Evolutionary conservation across 2,329 filamentous ascomycete species (phyloP).

Genomic region (Hysterium pulicare): DNA sequence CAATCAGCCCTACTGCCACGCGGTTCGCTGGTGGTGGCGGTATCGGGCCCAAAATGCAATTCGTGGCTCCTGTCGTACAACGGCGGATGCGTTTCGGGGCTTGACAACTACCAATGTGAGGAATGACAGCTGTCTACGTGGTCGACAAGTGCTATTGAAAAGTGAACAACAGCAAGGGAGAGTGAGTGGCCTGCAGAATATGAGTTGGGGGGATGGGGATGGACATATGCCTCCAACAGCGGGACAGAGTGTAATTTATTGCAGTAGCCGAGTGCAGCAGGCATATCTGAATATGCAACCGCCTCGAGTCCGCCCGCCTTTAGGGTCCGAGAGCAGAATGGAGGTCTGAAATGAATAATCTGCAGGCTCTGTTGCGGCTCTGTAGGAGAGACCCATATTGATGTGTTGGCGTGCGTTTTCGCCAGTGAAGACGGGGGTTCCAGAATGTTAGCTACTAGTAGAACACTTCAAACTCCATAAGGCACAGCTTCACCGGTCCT

Average conservation of each 20-base stretch:
- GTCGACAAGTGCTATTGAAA: constrained; percentile 24
- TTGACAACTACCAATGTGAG: constrained; percentile 34
- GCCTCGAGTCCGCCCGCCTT: constrained; percentile 45
- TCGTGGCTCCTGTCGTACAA: constrained; percentile 39
- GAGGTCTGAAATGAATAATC: constrained; percentile 35
- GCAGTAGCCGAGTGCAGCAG: constrained; percentile 38
- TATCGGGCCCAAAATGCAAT: constrained; percentile 24
- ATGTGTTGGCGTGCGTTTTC: constrained; percentile 87
- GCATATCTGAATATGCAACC: constrained; percentile 37
- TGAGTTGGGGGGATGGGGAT: constrained; percentile 21
- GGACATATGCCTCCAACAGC: constrained; percentile 34
- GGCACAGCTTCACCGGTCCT: constrained; percentile 38
- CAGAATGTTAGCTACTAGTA: constrained; percentile 35
- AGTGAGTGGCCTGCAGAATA: constrained; percentile 36
- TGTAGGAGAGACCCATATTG: constrained; percentile 53
- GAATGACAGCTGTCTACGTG: constrained; percentile 36
- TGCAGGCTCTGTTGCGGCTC: constrained; percentile 43
- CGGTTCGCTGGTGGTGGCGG: constrained; percentile 30
- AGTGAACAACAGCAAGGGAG: constrained; percentile 34
- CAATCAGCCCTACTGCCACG: constrained; percentile 32
- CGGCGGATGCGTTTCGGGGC: constrained; percentile 23
- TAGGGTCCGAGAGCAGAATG: constrained; percentile 51
- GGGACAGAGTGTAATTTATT: constrained; percentile 41
- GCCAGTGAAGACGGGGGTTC: constrained; percentile 64
- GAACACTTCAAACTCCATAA: constrained; percentile 31